phyloP scores from a whole-genome alignment of 2,329 filamentous ascomycete genomes.

The Dichotomopilus funicola region DNA sequence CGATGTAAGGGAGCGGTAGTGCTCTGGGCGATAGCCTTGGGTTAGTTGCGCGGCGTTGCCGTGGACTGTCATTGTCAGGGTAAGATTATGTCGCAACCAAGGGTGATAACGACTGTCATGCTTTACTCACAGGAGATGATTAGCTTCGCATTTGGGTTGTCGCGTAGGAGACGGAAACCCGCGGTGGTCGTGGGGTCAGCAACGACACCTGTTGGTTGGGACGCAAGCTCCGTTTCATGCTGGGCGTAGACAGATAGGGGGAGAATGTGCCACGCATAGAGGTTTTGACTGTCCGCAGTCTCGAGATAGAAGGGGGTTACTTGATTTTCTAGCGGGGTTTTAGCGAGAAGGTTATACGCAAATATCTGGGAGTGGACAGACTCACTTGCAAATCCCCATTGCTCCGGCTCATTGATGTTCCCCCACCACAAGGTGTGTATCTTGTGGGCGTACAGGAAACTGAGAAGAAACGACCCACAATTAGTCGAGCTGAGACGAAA shows the following conservation, averaged over 20 bases:
- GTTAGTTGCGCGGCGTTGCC: constrained; percentile 83
- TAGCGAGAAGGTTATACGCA: background rate
- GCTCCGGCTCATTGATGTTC: constrained; percentile 63
- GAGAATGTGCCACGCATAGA: constrained; percentile 89
- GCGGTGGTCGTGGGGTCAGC: constrained; percentile 49
- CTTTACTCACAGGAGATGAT: constrained; percentile 52
- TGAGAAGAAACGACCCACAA: constrained; percentile 29
- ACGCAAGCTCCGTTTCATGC: constrained; percentile 57
- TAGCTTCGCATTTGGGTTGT: constrained; percentile 57
- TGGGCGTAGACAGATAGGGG: constrained; percentile 70
- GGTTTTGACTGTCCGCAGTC: constrained; percentile 66
- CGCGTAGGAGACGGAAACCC: constrained; percentile 55
- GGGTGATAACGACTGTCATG: background rate
- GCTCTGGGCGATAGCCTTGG: constrained; percentile 67
- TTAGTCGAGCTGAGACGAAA: background rate
- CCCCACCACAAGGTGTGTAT: constrained; percentile 61
- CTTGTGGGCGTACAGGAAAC: constrained; percentile 77
- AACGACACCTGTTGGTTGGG: constrained; percentile 43
- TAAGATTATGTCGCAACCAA: background rate
- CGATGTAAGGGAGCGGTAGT: constrained; percentile 70
- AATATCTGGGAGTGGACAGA: constrained; percentile 7
- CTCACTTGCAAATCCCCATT: constrained; percentile 79
- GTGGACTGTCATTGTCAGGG: constrained; percentile 18
- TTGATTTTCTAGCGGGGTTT: constrained; percentile 60
- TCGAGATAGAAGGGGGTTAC: constrained; percentile 75